These are phyloP conservation scores for Penicillium chermesinum DNA, from an alignment of 495 filamentous ascomycete species.

Conservation along the genomic window DNA sequence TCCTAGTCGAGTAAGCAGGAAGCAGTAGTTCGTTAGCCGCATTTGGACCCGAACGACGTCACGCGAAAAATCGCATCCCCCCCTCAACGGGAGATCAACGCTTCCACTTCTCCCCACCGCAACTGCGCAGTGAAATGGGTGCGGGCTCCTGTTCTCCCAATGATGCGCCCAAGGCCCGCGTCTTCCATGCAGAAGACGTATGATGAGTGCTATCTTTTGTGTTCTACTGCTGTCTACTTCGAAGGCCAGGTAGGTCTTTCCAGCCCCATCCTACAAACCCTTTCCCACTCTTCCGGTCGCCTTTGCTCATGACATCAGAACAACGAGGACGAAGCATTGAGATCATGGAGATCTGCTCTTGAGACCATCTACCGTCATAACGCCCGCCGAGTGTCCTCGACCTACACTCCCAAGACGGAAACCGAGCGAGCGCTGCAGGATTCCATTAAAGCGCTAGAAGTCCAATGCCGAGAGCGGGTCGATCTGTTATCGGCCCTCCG, in stretches of 20 bases:
- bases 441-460: slow-evolving; percentile 73
- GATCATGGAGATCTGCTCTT: slow-evolving; percentile 86
- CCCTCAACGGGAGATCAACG: slow-evolving; percentile 20
- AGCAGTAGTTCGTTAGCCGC: background rate
- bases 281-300: background rate
- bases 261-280: slow-evolving; percentile 1
- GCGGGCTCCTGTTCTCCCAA: slow-evolving; percentile 32
- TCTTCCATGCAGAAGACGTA: slow-evolving; percentile 94
- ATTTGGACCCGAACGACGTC: slow-evolving; percentile 38
- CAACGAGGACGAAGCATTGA: slow-evolving; percentile 86
- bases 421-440: slow-evolving; percentile 81
- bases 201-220: slow-evolving; percentile 89
- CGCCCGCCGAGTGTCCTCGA: slow-evolving; percentile 63
- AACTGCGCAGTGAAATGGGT: slow-evolving; percentile 28
- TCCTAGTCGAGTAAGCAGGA: background rate
- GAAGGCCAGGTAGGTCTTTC: slow-evolving; percentile 67
- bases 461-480: slow-evolving; percentile 91
- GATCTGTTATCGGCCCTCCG: slow-evolving; percentile 80
- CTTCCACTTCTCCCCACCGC: slow-evolving; percentile 15
- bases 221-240: slow-evolving; percentile 93
- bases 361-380: slow-evolving; percentile 89
- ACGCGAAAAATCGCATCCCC: slow-evolving; percentile 33
- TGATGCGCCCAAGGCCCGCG: slow-evolving; percentile 76
- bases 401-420: slow-evolving; percentile 69
- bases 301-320: slow-evolving; percentile 51